Base-by-base conservation (phyloP, 805 yeast genomes). In the Diddensiella transvaalensis region DNA sequence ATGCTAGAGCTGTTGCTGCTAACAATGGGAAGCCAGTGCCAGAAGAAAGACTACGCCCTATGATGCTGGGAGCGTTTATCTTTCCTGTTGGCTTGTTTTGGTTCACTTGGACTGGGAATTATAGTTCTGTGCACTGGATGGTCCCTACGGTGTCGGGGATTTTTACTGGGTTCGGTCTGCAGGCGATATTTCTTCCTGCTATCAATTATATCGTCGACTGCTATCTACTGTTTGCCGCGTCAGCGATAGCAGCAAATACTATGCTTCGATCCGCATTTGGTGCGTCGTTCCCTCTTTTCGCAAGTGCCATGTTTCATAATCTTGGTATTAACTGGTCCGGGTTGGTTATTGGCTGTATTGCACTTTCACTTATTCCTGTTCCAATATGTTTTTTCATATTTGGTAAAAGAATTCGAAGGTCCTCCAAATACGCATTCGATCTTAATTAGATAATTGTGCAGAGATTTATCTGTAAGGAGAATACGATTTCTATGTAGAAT, bases 81-180 rank as follows among this genome's bases (percentile, higher is more conserved):
- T 87, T 89, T 70, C 84, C 95, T 23, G 71, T 79, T 46, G 96
- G 96, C 46, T 70, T 88, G 53, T 74, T 88, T 60, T 85, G 96
- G 96, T 74, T 89, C 64, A 79, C 86, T 49, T 89, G 96, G 96
- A 72, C 91, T 6, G 96, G 96, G 62, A 76, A 79, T 53, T 89
- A 82, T 66, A 82, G 78, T 42, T 66, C 82, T 30, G 78, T 87
- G 33, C 96, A 83, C 62, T 89, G 91, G 90, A 82, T 81, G 58
- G 85, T 78, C n/a, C 93, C 95, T 36, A 76, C 85, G 1, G 67
- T 79, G 22, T 79, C 86, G 23, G 84, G 87, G 53, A 51, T 77
- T 2, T 75, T 82, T 60, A 75, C 79, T 35, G 90, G 89, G 10
- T 78, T 76, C 53, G 95, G 91, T 32, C 68, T 85, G 49, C 70